Base-by-base conservation (phyloP, 148 eudicot species). In the Silene conica region DNA sequence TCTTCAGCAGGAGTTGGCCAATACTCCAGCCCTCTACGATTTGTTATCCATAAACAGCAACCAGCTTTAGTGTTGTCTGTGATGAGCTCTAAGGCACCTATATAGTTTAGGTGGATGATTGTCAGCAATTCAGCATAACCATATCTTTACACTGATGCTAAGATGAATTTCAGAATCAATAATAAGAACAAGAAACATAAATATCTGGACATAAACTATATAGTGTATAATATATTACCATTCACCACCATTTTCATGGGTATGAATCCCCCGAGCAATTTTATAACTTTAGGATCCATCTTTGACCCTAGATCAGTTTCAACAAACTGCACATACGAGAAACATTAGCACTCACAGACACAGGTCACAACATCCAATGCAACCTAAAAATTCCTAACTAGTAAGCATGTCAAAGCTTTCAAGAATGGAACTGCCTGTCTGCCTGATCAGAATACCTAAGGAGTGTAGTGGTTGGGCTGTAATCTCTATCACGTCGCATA, bases 1-100 rank as follows among this genome's bases (percentile, higher is more conserved):
- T 92, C 87, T 86, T 95, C 98, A 52, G 43, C 73, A 22, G 98
- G 96, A 77, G 93, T 86, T 67, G 97, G 97, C 98, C 97, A 92
- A 82, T 94, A 94, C 80, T 94, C 96, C 81, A 89, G 67, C 26
- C 98, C 98, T 81, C 90, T 86, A 71, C 96, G 88, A 18, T 90
- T 92, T 70, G 93, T 87, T 80, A 95, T 92, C 98, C 97, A 95
- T 73, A 95, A 85, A 80, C 98, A 94, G 55, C 90, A 78, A 31
- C 98, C 98, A 74, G 96, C 93, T 85, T 85, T 92, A 76, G 79
- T 89, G 76, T 92, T 92, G 84, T 95, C 91, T 26, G 66, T 77
- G 65, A 95, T 90, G 72, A 95, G 98, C 83, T 92, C 85, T 79
- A 92, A 83, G 73, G 89, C 89, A 77, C 98, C 98, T 94, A 75